Base-by-base conservation (phyloP, 2,329 filamentous ascomycete genomes). In the Chaetomiaceae sp. region DNA sequence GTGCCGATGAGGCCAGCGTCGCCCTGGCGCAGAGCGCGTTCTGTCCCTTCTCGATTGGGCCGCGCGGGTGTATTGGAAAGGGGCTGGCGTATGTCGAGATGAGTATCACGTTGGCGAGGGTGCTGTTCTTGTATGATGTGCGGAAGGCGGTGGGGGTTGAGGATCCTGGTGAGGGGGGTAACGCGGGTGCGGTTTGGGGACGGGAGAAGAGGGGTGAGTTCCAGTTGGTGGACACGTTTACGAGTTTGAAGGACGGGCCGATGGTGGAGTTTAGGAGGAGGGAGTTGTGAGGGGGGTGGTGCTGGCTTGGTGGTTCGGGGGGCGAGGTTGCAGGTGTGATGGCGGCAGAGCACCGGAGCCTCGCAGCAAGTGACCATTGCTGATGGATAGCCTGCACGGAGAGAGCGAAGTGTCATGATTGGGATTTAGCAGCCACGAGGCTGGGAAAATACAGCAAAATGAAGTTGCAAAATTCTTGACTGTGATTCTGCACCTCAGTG, bases 31-130 rank as follows among this genome's bases (percentile, higher is more conserved):
- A 85, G 47, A 77, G 75, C 31, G 88, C 88, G 0, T 92, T 88
- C 69, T 89, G 85, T 58, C 86, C 89, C 1, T 90, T 90, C 62
- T 84, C 80, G 42, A 73, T 88, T 57, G 87, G 87, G 0, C 82
- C 85, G 0, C 72, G 86, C 11, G 84, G 84, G 2, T 90, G 87
- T 64, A 87, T 89, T 51, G 87, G 86, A 0, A 89, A 88, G 74
- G 78, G 79, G 0, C 69, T 88, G 40, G 84, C 84, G 2, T 86
- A 88, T 61, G 75, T 80, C 40, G 85, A 88, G 72, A 80, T 88
- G 77, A 80, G 73, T 47, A 78, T 81, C 5, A 80, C 83, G 2
- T 66, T 88, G 51, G 84, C 84, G 31, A 69, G 84, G 14, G 73
- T 82, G 19, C 63, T 88, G 54, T 87, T 74, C 59, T 56, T 81